phyloP scores from a whole-genome alignment of 179 eudicot genomes.

The Carnegiea gigantea region DNA sequence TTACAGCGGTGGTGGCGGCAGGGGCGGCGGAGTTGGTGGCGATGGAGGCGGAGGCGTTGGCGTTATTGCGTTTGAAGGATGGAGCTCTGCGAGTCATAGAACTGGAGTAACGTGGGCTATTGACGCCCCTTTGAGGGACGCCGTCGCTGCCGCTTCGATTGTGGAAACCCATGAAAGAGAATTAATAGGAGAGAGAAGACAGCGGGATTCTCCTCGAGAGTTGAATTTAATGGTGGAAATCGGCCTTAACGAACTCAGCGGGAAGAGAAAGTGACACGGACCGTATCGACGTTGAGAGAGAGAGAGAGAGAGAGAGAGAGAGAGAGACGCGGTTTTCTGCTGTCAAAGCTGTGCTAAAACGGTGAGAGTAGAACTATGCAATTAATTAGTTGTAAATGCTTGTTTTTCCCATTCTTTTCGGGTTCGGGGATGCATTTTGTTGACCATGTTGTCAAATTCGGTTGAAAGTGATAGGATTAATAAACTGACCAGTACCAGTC shows the following conservation, averaged over 20 bases:
- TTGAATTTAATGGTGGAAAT: background rate
- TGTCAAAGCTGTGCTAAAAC: background rate
- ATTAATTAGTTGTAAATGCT: background rate
- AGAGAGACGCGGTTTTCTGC: slow-evolving; percentile 11
- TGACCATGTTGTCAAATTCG: background rate
- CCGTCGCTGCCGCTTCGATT: slow-evolving; percentile 32
- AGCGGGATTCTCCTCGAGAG: background rate
- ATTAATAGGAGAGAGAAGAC: background rate
- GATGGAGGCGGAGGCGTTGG: background rate
- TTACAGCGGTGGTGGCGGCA: background rate
- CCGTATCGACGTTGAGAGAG: background rate
- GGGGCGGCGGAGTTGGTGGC: slow-evolving; percentile 15
- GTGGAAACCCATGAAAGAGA: slow-evolving; percentile 33
- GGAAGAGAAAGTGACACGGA: slow-evolving; percentile 4
- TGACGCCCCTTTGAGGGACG: slow-evolving; percentile 47
- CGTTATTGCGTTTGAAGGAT: slow-evolving; percentile 33
- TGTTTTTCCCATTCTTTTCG: background rate
- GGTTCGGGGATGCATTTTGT: background rate
- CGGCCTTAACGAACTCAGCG: slow-evolving; percentile 3
- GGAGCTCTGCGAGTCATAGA: slow-evolving; percentile 8
- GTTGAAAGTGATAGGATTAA: background rate
- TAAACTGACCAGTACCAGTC: no score
- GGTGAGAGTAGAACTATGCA: background rate
- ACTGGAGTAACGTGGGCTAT: slow-evolving; percentile 70
- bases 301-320: background rate